Base-by-base conservation (phyloP, 2,329 filamentous ascomycete species). In the Colletotrichum echinochloae region DNA sequence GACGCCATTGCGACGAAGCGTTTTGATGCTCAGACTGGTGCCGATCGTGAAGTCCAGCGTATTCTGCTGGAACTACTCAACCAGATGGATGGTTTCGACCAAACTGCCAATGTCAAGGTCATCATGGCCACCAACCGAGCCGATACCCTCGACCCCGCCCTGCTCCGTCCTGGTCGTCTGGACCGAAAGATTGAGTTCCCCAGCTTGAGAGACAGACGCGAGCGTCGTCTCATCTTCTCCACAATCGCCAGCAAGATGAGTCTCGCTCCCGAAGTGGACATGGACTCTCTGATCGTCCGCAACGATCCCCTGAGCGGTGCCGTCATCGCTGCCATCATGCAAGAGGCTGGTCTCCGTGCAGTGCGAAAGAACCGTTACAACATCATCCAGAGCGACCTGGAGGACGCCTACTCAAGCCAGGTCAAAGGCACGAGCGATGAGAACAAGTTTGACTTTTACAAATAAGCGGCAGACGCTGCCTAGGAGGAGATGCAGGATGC, bases 81-180 rank as follows among this genome's bases (percentile, higher is more conserved):
- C 85, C 96, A 99, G 84, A 99, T 99, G 96, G 96, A 99, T 81
- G 96, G 96, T 74, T 99, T 99, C 85, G 96, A 99, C 82, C 96
- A 99, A 83, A 97, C 94, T 0, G 93, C 94, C 81, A 99, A 99
- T 82, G 96, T 99, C 83, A 99, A 99, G 86, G 96, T 99, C 80
- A 99, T 99, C 85, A 99, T 99, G 96, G 96, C 96, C 75, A 99
- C 96, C 75, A 99, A 99, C 86, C 92, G 96, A 80, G 95, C 96
- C 74, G 96, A 98, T 82, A 99, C 96, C 8, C 88, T 99, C 74
- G 96, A 99, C 80, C 96, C 96, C 20, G 96, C 96, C 51, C 88
- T 99, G 72, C 89, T 99, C 72, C 94, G 96, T 77, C 96, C 96
- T 39, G 96, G 96, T 75, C 94, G 96, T 85, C 88, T 99, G 70